Conservation (phyloP, 1,284 basidiomycete species). For the Ganoderma meredithae region DNA sequence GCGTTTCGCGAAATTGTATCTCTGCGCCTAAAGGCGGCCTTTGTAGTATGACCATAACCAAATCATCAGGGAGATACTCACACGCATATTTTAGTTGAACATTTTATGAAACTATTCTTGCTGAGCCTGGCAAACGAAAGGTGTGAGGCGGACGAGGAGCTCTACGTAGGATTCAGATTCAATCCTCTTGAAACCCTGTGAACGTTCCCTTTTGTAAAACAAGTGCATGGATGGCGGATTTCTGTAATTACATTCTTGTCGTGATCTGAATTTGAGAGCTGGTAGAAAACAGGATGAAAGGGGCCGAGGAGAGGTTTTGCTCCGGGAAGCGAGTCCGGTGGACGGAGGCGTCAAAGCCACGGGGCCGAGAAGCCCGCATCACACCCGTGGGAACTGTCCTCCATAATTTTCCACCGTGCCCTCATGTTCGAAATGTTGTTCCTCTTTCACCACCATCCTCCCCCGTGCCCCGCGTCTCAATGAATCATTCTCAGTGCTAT, state of each 20-base stretch:
- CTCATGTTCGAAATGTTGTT: neutral
- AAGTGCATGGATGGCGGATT: neutral
- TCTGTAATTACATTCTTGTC: too few relatives aligned
- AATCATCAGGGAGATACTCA: neutral
- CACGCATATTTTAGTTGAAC: neutral
- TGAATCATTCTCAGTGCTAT: neutral
- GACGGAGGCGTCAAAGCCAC: neutral
- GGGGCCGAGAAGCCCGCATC: constrained; percentile 10
- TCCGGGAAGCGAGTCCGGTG: neutral
- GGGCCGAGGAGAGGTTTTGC: neutral
- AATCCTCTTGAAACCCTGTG: neutral
- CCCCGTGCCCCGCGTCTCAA: neutral
- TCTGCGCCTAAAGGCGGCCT: neutral
- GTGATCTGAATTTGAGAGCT: neutral
- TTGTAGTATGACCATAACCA: neutral
- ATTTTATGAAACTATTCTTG: neutral
- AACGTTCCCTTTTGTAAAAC: neutral
- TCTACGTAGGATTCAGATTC: neutral
- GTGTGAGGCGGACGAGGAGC: neutral
- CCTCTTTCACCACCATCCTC: constrained; percentile 1
- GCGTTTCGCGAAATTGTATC: neutral
- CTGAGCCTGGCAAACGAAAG: neutral
- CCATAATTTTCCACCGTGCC: neutral
- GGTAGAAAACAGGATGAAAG: neutral
- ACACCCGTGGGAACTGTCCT: constrained; percentile 2